Evolutionary conservation across 306 rosid genomes (phyloP).

Genomic region (Phaseolus lunatus): DNA sequence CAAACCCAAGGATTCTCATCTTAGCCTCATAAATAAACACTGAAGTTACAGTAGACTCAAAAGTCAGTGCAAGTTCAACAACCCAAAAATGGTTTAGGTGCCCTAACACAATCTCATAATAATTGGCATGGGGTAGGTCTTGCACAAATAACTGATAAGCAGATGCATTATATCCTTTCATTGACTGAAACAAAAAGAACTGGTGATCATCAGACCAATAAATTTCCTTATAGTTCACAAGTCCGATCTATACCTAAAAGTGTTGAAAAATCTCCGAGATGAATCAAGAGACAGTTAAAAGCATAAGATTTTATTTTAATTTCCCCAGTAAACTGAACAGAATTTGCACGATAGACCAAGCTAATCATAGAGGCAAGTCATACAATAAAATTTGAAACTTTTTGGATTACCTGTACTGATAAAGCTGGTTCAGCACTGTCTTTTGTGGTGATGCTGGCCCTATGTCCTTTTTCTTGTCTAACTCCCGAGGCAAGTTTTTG

Average conservation of each 20-base stretch:
- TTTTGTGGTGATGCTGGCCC: slow-evolving; percentile 45
- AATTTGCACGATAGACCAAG: not conserved
- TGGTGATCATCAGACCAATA: slow-evolving; percentile 1
- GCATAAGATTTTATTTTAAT: not conserved
- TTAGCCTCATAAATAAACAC: not conserved
- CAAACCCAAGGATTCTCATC: not conserved
- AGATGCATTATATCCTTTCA: not conserved
- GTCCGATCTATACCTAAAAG: not conserved
- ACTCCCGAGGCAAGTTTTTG: slow-evolving; percentile 55
- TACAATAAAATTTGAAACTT: not conserved
- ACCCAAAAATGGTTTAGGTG: not conserved
- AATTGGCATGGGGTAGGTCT: not conserved
- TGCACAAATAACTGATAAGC: not conserved
- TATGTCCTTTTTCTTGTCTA: slow-evolving; percentile 61
- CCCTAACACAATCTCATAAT: not conserved
- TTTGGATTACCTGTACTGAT: slow-evolving; percentile 61
- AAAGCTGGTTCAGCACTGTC: slow-evolving; percentile 44
- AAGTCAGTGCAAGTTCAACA: not conserved
- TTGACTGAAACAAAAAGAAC: not conserved
- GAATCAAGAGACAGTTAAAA: slow-evolving; percentile 12
- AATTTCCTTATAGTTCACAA: slow-evolving; percentile 3
- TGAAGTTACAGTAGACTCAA: not conserved
- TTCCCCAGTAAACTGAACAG: not conserved
- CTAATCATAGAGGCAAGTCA: slow-evolving; percentile 3
- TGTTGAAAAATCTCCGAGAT: not conserved